Conservation (phyloP, 2,329 filamentous ascomycete species). For the Sclerotiophoma versabilis region DNA sequence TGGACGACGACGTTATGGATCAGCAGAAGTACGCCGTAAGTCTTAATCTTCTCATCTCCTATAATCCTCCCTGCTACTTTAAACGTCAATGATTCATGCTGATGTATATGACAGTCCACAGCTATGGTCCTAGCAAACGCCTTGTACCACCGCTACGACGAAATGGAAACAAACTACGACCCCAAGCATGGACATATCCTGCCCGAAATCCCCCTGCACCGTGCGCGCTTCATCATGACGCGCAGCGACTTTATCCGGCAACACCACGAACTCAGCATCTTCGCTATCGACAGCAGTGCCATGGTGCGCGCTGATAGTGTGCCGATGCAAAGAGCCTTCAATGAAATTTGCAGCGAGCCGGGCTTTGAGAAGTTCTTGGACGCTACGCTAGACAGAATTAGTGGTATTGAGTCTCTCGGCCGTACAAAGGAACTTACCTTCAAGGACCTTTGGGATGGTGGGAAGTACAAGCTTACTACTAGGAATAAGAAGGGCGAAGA, state of each 20-base stretch:
- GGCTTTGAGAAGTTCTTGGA: constrained; percentile 86
- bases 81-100: not conserved
- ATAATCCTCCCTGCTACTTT: not conserved
- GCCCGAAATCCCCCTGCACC: constrained; percentile 67
- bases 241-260: constrained; percentile 90
- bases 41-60: not conserved
- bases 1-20: constrained; percentile 98
- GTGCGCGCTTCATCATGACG: constrained; percentile 80
- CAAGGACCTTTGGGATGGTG: constrained; percentile 88
- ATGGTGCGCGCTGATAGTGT: constrained; percentile 92
- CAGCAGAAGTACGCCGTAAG: constrained; percentile 93
- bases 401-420: constrained; percentile 91
- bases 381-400: constrained; percentile 81
- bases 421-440: constrained; percentile 94
- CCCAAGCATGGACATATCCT: constrained; percentile 73
- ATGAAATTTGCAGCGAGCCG: constrained; percentile 76
- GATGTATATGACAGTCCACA: constrained; percentile 66
- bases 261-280: constrained; percentile 93
- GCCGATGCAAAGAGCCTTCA: constrained; percentile 93
- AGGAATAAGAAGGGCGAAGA: constrained; percentile 40
- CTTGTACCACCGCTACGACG: constrained; percentile 81
- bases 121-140: constrained; percentile 93
- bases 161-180: constrained; percentile 69
- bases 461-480: constrained; percentile 67
- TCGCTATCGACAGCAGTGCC: constrained; percentile 87